phyloP scores from a whole-genome alignment of 2,329 filamentous ascomycete species.

The Aspergillus bombycis region DNA sequence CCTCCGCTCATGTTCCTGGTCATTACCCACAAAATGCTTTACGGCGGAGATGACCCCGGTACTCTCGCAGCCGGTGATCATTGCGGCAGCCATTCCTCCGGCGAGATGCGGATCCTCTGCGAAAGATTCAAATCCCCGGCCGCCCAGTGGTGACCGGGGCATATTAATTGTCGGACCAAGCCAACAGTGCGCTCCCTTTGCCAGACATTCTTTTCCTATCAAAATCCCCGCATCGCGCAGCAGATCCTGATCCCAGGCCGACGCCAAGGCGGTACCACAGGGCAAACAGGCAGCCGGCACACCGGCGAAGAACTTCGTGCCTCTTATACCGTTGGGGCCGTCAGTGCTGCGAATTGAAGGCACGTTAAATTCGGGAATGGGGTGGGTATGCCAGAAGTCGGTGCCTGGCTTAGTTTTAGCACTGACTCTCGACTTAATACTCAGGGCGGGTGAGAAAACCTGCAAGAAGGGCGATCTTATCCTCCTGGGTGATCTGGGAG shows the following conservation, averaged over 20 bases:
- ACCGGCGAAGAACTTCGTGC: constrained; percentile 70
- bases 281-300: constrained; percentile 63
- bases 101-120: constrained; percentile 31
- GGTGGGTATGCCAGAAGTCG: constrained; percentile 71
- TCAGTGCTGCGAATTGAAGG: constrained; percentile 69
- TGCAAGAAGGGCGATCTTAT: constrained; percentile 28
- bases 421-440: not conserved
- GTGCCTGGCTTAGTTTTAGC: constrained; percentile 48
- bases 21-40: constrained; percentile 57
- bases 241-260: constrained; percentile 61
- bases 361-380: constrained; percentile 62
- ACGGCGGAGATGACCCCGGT: constrained; percentile 71
- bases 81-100: constrained; percentile 22
- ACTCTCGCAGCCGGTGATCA: constrained; percentile 68
- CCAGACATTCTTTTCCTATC: constrained; percentile 66
- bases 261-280: constrained; percentile 60
- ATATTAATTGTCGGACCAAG: constrained; percentile 67
- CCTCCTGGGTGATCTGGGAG: constrained; percentile 20
- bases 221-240: constrained; percentile 63
- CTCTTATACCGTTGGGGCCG: constrained; percentile 71
- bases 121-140: constrained; percentile 32
- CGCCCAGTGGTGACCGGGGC: constrained; percentile 55
- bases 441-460: constrained; percentile 11
- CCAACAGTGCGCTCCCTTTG: constrained; percentile 61
- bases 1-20: constrained; percentile 37